A percentile compares a stretch with the other conserved stretches of the same genome.
phyloP scores from a whole-genome alignment of 176 grass and related monocot genomes.

The maize (Zea mays) region DNA sequence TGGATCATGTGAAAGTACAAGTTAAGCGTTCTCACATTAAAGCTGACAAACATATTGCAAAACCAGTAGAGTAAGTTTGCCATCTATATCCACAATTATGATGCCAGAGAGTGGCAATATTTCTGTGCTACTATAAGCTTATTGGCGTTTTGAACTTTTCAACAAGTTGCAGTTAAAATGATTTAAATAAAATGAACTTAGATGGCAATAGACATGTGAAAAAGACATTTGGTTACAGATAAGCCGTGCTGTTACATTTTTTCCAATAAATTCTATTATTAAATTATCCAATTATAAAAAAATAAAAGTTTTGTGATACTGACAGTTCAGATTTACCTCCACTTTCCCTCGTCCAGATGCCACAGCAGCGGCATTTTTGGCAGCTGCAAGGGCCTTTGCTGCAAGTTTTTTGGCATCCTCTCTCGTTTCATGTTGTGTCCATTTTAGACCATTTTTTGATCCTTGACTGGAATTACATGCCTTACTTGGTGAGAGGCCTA shows the following conservation, averaged over 20 bases:
- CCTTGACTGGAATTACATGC: conserved; percentile 28
- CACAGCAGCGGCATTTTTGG: conserved; percentile 52
- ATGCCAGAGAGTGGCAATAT: not conserved
- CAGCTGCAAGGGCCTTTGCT: conserved; percentile 80
- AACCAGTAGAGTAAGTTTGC: not conserved
- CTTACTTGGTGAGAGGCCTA: conserved; percentile 68
- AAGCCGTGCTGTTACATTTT: not conserved
- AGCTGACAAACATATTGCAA: not conserved
- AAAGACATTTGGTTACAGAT: not conserved
- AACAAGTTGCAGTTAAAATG: not conserved
- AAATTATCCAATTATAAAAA: conserved; percentile 3
- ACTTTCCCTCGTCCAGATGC: conserved; percentile 84
- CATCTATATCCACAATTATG: not conserved
- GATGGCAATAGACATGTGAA: not conserved
- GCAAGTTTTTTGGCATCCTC: conserved; percentile 84
- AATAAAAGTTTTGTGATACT: conserved; percentile 1
- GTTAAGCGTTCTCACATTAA: conserved; percentile 11
- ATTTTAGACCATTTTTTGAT: conserved; percentile 40
- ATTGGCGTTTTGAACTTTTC: not conserved
- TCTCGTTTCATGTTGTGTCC: conserved; percentile 46
- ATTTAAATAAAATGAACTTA: not conserved
- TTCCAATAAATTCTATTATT: not conserved
- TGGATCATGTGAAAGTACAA: conserved; percentile 10
- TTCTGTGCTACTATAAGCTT: not conserved
- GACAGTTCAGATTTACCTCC: conserved; percentile 50